phyloP scores from a whole-genome alignment of 805 yeast species.

The Candida hispaniensis region DNA sequence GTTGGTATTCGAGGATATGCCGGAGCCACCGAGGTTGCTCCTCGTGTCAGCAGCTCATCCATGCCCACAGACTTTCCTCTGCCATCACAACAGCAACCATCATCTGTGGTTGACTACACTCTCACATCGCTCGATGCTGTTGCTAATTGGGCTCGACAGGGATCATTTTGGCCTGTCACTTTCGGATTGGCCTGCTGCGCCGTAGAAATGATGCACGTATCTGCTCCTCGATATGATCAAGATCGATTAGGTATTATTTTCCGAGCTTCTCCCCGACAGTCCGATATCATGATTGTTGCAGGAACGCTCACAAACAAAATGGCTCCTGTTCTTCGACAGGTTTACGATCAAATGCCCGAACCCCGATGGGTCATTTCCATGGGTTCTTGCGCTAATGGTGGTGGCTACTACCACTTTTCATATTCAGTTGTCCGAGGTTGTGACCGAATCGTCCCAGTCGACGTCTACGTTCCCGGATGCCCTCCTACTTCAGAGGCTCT shows the following conservation, averaged over 20 bases:
- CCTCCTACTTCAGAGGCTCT: slow-evolving; percentile 88
- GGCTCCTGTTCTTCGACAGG: slow-evolving; percentile 91
- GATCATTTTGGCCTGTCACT: slow-evolving; percentile 89
- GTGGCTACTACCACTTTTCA: slow-evolving; percentile 85
- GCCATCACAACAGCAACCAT: slow-evolving; percentile 50
- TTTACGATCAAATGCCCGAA: slow-evolving; percentile 88
- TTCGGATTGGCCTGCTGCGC: slow-evolving; percentile 91
- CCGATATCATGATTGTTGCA: slow-evolving; percentile 86
- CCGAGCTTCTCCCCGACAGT: slow-evolving; percentile 89
- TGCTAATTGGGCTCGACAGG: slow-evolving; percentile 85
- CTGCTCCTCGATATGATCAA: slow-evolving; percentile 85
- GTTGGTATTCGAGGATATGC: too few relatives aligned
- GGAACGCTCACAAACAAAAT: slow-evolving; percentile 85
- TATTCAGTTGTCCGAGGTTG: slow-evolving; percentile 85
- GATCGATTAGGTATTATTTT: slow-evolving; percentile 86
- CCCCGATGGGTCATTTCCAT: slow-evolving; percentile 91
- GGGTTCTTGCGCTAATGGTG: slow-evolving; percentile 94
- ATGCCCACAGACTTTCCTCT: slow-evolving; percentile 62
- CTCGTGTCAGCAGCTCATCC: slow-evolving; percentile 14
- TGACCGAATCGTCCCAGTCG: slow-evolving; percentile 80
- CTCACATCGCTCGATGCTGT: slow-evolving; percentile 71
- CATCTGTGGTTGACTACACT: slow-evolving; percentile 63
- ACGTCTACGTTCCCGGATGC: slow-evolving; percentile 85
- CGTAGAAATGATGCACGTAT: slow-evolving; percentile 90
- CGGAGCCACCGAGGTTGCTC: slow-evolving; percentile 1